Conservation (phyloP, 148 eudicot genomes). For the Tetragonia tetragonoides region DNA sequence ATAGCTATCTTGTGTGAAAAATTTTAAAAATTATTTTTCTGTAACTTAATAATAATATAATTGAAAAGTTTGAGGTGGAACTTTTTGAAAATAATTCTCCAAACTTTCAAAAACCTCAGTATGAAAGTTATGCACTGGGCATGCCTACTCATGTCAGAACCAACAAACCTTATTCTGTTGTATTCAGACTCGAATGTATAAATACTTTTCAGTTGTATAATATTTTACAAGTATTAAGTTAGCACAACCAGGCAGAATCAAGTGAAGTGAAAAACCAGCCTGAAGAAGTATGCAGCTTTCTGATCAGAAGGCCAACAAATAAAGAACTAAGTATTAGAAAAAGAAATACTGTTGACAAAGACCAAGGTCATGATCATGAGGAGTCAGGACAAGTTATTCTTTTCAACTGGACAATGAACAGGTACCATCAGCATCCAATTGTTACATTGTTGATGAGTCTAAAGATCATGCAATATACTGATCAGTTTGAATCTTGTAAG, state of each 20-base stretch:
- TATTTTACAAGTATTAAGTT: not conserved
- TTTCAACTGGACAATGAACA: conserved; percentile 58
- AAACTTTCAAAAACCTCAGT: too few relatives aligned
- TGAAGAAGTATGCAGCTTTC: conserved; percentile 61
- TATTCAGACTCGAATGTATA: too few relatives aligned
- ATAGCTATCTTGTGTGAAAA: too few relatives aligned
- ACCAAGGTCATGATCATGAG: conserved; percentile 39
- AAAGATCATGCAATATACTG: conserved; percentile 33
- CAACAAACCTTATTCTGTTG: too few relatives aligned
- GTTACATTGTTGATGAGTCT: conserved; percentile 37
- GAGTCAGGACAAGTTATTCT: conserved; percentile 47
- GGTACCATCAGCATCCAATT: conserved; percentile 1
- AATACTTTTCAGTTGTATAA: too few relatives aligned
- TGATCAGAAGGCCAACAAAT: conserved; percentile 59
- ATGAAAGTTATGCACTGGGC: too few relatives aligned
- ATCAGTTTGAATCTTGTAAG: conserved; percentile 76
- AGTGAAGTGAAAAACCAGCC: conserved; percentile 21
- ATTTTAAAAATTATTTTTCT: too few relatives aligned
- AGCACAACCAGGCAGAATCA: conserved; percentile 16
- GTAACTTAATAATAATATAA: too few relatives aligned
- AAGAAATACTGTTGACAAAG: conserved; percentile 38
- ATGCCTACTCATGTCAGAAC: too few relatives aligned
- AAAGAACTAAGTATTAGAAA: conserved; percentile 65
- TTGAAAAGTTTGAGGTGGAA: too few relatives aligned
- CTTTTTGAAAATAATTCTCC: too few relatives aligned